Evolutionary conservation across 2,329 filamentous ascomycete species (phyloP), one percentile per base, ranked within the genome.

Genomic region (Alternaria sp.): DNA sequence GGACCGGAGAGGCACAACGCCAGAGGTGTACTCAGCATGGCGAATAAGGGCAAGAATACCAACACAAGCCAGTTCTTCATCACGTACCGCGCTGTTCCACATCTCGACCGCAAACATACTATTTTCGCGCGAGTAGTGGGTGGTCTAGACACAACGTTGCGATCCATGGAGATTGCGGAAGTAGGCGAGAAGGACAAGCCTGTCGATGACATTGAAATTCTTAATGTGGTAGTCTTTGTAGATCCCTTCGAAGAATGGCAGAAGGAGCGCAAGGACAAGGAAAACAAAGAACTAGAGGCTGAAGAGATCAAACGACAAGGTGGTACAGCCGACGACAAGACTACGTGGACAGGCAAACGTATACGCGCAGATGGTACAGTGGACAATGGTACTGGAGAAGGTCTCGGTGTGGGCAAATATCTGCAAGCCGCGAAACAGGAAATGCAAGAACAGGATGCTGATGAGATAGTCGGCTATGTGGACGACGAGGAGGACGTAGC

Each of bases 21-120:
- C 0, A 85, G 94, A 28, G 95, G 95, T 12, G 87, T 94, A 0
- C 75, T 96, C 27, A 93, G 90, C 68, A 99, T 99, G 95, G 95
- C 95, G 41, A 99, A 99, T 80, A 99, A 99, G 77, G 95, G 95
- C 60, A 97, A 97, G 75, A 94, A 97, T 75, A 98, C 94, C 22
- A 99, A 99, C 80, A 95, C 92, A 9, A 92, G 89, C 69, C 95
- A 99, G 79, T 99, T 90, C 79, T 99, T 98, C 83, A 91, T 99
- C 74, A 92, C 91, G 0, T 99, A 99, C 79, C 90, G 92, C 52
- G 85, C 91, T 1, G 88, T 90, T 0, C 89, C 91, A 65, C 95
- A 99, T 80, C 86, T 99, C 1, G 93, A 99, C 79, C 87, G 90
- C 61, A 99, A 99, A 75, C 95, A 99, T 80, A 98, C 95, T n/a